These are phyloP conservation scores for Talaromyces piceae DNA, from an alignment of 2,329 filamentous ascomycete species.

Conservation along the genomic window DNA sequence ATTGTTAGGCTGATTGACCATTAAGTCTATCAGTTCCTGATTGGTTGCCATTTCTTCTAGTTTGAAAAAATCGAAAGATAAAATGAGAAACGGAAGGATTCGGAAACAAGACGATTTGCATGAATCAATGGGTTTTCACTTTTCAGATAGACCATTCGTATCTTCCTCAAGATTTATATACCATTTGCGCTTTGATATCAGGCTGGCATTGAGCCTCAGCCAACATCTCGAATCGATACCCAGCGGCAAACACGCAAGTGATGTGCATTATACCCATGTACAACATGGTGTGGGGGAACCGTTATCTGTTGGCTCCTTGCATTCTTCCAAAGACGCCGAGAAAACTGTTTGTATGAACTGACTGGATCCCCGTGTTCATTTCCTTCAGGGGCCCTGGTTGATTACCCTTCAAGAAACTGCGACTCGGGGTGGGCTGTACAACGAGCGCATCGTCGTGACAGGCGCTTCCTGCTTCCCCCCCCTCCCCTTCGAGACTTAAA, in stretches of 20 bases:
- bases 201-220: conserved; percentile 2
- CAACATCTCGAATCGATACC: not conserved
- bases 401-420: not conserved
- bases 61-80: not conserved
- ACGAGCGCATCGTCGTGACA: not conserved
- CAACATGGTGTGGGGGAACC: not conserved
- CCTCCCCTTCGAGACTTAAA: not conserved
- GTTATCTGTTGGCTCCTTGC: not conserved
- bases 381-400: not conserved
- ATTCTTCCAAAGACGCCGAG: not conserved
- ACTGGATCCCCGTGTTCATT: not conserved
- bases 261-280: not conserved
- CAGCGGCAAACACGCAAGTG: not conserved
- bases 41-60: not conserved
- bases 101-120: not conserved
- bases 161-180: not conserved
- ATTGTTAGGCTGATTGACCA: not conserved
- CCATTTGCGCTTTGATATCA: not conserved
- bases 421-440: not conserved
- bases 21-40: not conserved
- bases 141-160: not conserved
- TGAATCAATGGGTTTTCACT: too few relatives aligned
- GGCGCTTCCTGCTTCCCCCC: not conserved
- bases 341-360: not conserved
- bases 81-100: not conserved